phyloP scores from a whole-genome alignment of 2,329 filamentous ascomycete genomes.

The Xylaria polymorpha region DNA sequence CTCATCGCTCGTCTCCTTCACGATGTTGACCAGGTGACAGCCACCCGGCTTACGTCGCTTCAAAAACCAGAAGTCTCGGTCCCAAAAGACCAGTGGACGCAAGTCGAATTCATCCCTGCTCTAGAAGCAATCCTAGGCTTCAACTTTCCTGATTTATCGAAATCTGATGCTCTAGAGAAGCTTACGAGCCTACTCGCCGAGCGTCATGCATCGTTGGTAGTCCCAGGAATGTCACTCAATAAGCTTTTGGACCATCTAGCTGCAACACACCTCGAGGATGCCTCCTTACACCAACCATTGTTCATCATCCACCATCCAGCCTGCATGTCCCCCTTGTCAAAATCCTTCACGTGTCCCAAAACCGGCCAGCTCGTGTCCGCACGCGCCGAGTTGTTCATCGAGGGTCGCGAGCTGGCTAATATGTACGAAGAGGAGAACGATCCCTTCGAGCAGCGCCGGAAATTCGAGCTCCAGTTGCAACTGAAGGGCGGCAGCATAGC shows the following conservation, averaged over 20 bases:
- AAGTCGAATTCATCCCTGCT: slow-evolving; percentile 84
- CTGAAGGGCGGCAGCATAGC: slow-evolving; percentile 56
- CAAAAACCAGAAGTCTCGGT: slow-evolving; percentile 60
- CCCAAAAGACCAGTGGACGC: slow-evolving; percentile 67
- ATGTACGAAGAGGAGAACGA: slow-evolving; percentile 99
- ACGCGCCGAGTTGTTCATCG: slow-evolving; percentile 85
- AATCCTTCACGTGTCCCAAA: slow-evolving; percentile 78
- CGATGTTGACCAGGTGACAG: slow-evolving; percentile 60
- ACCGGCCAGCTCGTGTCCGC: slow-evolving; percentile 81
- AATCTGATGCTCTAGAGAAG: slow-evolving; percentile 66
- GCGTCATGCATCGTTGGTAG: slow-evolving; percentile 72
- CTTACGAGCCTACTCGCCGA: slow-evolving; percentile 67
- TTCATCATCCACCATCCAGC: slow-evolving; percentile 93
- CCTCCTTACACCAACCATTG: slow-evolving; percentile 73
- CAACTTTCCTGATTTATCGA: slow-evolving; percentile 71
- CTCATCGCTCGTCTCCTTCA: slow-evolving; percentile 71
- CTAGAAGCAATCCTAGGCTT: slow-evolving; percentile 76
- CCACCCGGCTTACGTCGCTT: slow-evolving; percentile 58
- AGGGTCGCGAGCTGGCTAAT: slow-evolving; percentile 86
- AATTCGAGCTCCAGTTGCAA: slow-evolving; percentile 72
- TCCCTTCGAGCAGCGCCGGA: slow-evolving; percentile 84
- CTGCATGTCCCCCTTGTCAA: slow-evolving; percentile 90
- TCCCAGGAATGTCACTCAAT: slow-evolving; percentile 62
- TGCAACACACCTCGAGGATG: slow-evolving; percentile 79
- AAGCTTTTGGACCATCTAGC: slow-evolving; percentile 85